These are phyloP conservation scores for Lachancea nothofagi DNA, from an alignment of 805 yeast species.

Conservation along the genomic window DNA sequence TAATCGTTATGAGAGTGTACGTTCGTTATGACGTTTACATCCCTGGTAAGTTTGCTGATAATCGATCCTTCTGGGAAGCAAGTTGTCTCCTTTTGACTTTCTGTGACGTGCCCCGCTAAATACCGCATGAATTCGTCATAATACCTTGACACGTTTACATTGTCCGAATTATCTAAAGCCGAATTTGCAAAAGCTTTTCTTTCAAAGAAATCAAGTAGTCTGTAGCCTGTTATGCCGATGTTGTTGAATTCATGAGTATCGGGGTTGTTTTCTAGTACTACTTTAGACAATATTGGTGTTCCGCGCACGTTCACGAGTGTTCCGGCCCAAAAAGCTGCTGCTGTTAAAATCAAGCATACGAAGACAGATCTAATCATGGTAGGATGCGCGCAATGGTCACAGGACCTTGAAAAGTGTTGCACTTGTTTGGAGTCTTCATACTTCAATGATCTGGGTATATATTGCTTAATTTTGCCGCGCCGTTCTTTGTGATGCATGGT, in stretches of 20 bases:
- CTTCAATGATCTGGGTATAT: too few relatives aligned
- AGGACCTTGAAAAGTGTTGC: too few relatives aligned
- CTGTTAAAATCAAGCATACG: background rate
- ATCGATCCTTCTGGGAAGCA: constrained; percentile 17
- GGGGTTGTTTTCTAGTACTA: background rate
- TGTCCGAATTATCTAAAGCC: background rate
- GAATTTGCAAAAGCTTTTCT: constrained; percentile 7
- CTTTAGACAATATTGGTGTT: background rate
- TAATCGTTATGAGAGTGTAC: constrained; percentile 70
- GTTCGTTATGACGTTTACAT: constrained; percentile 19
- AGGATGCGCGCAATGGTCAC: background rate
- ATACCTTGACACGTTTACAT: constrained; percentile 13
- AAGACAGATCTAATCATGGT: background rate
- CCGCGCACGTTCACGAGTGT: constrained; percentile 1
- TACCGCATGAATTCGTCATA: constrained; percentile 17
- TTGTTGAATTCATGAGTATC: background rate
- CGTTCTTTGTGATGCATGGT: too few relatives aligned
- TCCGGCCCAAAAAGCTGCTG: constrained; percentile 6
- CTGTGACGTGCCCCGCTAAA: constrained; percentile 7
- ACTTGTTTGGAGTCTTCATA: too few relatives aligned
- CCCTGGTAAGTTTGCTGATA: constrained; percentile 22
- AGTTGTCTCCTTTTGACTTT: background rate
- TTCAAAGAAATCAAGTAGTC: constrained; percentile 13
- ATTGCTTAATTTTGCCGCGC: too few relatives aligned
- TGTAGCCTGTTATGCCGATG: constrained; percentile 17